Evolutionary conservation across 257 asterid species (phyloP).

Genomic region (Scutellaria minor): DNA sequence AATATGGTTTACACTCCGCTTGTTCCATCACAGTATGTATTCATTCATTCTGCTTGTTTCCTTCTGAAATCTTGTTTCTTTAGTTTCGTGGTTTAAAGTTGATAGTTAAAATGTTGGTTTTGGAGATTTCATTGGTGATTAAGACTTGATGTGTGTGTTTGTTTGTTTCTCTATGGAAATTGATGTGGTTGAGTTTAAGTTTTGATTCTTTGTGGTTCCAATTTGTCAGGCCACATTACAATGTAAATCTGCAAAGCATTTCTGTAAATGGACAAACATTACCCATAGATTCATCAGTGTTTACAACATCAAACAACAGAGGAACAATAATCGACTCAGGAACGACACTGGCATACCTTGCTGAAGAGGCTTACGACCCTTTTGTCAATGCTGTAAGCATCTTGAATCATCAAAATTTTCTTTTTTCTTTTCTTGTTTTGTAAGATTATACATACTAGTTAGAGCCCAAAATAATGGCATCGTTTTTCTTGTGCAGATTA

Average conservation of each 20-base stretch:
- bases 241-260: conserved; percentile 79
- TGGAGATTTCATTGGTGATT: conserved; percentile 10
- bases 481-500: conserved; percentile 55
- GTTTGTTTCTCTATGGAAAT: not conserved
- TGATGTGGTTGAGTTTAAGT: not conserved
- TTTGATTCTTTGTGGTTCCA: conserved; percentile 9
- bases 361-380: conserved; percentile 86
- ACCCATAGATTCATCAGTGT: conserved; percentile 71
- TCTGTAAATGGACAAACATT: conserved; percentile 84
- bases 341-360: conserved; percentile 93
- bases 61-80: not conserved
- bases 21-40: conserved; percentile 87
- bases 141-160: not conserved
- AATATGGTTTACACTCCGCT: conserved; percentile 89
- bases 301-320: conserved; percentile 66
- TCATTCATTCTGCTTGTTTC: conserved; percentile 36
- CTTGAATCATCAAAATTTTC: not conserved
- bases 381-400: conserved; percentile 75
- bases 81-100: not conserved
- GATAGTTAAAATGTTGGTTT: not conserved
- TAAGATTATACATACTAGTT: not conserved
- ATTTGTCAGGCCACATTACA: conserved; percentile 88
- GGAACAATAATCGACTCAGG: conserved; percentile 98
- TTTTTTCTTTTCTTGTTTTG: not conserved
- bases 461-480: conserved; percentile 9